phyloP scores from a whole-genome alignment of 345 rosid genomes.

The Corchorus olitorius region DNA sequence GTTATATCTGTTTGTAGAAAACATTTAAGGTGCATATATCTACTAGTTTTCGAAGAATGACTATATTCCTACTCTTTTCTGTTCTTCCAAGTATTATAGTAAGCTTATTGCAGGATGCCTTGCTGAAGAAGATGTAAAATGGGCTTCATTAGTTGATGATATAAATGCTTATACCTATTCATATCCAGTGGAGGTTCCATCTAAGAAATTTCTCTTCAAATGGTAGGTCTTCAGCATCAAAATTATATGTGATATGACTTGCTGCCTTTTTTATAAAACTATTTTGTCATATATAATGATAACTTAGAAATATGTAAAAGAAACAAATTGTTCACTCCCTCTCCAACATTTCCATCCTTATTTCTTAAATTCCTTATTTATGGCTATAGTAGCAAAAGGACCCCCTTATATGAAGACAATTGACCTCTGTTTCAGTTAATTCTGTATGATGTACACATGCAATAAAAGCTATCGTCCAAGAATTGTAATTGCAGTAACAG shows the following conservation, averaged over 20 bases:
- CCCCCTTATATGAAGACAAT: background rate
- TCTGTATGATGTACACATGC: background rate
- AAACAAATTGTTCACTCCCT: background rate
- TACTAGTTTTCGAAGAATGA: conserved; percentile 8
- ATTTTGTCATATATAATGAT: background rate
- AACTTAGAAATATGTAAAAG: background rate
- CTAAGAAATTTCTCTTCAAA: conserved; percentile 69
- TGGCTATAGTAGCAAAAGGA: background rate
- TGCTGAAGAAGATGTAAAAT: conserved; percentile 59
- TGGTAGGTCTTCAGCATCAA: conserved; percentile 49
- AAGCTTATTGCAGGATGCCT: conserved; percentile 45
- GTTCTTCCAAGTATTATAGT: conserved; percentile 8
- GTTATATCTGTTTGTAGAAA: background rate
- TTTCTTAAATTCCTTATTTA: background rate
- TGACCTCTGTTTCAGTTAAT: background rate
- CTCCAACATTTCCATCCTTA: background rate
- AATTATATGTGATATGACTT: background rate
- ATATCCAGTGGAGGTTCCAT: conserved; percentile 67
- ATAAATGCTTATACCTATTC: conserved; percentile 79
- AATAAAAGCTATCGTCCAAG: background rate
- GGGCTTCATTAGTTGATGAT: conserved; percentile 70
- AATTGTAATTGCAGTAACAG: background rate
- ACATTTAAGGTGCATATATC: conserved; percentile 1
- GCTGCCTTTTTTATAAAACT: background rate
- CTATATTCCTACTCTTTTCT: background rate